Evolutionary conservation across 352 stramenopile species (phyloP).

Genomic region (Pythium dissotocum): DNA sequence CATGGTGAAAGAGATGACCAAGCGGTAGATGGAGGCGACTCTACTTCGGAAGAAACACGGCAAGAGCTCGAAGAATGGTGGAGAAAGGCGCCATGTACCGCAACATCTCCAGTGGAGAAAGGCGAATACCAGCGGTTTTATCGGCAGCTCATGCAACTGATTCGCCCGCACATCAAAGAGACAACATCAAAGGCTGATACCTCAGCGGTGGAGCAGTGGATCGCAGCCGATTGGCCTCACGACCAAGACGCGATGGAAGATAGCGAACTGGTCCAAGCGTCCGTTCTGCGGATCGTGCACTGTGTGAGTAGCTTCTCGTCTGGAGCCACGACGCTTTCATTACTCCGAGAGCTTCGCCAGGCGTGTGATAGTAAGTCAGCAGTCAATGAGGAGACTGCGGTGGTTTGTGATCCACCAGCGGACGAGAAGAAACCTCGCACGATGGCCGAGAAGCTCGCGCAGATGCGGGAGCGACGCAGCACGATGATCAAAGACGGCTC

Average conservation of each 20-base stretch:
- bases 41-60: neutral
- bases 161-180: neutral
- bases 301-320: neutral
- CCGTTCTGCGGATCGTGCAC: neutral
- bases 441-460: conserved; percentile 29
- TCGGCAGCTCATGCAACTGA: neutral
- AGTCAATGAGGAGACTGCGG: neutral
- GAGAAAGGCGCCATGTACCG: neutral
- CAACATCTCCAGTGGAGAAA: neutral
- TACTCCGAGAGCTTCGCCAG: neutral
- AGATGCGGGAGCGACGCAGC: conserved; percentile 20
- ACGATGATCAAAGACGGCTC: conserved; percentile 16
- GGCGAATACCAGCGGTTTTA: conserved; percentile 15
- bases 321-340: neutral
- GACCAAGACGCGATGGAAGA: neutral
- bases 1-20: neutral
- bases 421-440: conserved; percentile 4
- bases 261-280: neutral
- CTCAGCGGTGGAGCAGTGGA: neutral
- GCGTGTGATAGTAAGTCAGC: neutral
- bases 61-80: conserved; percentile 17
- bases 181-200: neutral
- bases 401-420: neutral
- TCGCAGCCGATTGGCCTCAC: conserved; percentile 10
- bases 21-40: neutral